Percentiles rank a stretch among this genome's conserved stretches.
Evolutionary conservation across 768 basidiomycete species (phyloP).

Genomic region (Tricholoma furcatifolium): DNA sequence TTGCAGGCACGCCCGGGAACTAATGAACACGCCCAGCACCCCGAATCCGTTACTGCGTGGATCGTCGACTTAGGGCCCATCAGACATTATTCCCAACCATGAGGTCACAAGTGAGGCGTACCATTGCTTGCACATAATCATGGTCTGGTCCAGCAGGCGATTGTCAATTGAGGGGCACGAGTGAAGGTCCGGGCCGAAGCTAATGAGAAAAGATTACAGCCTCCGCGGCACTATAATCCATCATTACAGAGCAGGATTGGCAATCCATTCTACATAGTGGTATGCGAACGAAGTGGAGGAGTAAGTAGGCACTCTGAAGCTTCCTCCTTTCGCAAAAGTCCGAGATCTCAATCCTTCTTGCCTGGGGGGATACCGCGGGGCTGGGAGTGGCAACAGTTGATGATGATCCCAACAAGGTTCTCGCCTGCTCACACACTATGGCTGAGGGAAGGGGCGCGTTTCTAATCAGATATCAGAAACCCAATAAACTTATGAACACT

Average conservation of each 20-base stretch:
- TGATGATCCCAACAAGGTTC: background rate
- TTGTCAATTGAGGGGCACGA: conserved; percentile 1
- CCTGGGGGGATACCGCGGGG: conserved; percentile 6
- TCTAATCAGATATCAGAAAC: conserved; percentile 12
- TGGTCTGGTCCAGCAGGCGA: background rate
- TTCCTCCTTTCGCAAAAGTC: conserved; percentile 10
- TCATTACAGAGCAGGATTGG: background rate
- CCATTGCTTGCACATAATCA: background rate
- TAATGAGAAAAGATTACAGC: background rate
- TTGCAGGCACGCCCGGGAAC: conserved; percentile 5
- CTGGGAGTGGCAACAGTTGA: background rate
- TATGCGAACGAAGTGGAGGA: too few relatives aligned
- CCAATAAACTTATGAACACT: background rate
- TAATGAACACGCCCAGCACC: background rate
- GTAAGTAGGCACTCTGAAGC: background rate
- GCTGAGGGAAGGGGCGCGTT: background rate
- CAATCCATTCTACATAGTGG: background rate
- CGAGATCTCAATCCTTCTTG: conserved; percentile 3
- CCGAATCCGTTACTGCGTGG: background rate
- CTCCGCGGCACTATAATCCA: conserved; percentile 7
- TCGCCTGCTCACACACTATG: background rate
- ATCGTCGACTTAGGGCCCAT: conserved; percentile 1
- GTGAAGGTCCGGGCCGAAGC: conserved; percentile 6
- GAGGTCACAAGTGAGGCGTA: conserved; percentile 5
- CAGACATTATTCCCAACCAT: conserved; percentile 6